Conservation (phyloP, 805 yeast species). For the Wickerhamiella vanderwaltii region DNA sequence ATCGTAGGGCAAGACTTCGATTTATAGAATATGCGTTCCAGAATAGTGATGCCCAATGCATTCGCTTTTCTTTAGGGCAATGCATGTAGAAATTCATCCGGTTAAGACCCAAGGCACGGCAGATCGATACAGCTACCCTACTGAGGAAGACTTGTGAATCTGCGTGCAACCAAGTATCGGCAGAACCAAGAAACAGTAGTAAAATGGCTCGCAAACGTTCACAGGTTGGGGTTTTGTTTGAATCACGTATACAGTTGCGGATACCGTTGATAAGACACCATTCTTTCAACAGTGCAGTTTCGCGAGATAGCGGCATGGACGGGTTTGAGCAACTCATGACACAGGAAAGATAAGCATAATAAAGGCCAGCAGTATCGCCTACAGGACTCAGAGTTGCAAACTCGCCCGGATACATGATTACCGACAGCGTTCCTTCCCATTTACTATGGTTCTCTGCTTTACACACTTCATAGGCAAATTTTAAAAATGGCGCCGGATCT, state of each 20-base stretch:
- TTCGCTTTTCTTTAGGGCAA: background rate
- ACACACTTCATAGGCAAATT: background rate
- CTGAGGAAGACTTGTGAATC: slow-evolving; percentile 3
- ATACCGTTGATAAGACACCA: background rate
- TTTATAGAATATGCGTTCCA: slow-evolving; percentile 5
- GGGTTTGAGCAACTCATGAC: background rate
- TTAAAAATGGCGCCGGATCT: background rate
- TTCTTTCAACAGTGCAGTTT: background rate
- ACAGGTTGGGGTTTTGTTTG: background rate
- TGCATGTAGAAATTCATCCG: background rate
- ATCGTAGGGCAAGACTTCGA: slow-evolving; percentile 3
- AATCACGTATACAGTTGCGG: background rate
- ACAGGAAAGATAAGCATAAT: background rate
- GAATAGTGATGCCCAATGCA: background rate
- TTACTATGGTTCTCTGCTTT: background rate
- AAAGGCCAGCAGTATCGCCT: background rate
- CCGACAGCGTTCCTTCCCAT: background rate
- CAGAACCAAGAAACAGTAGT: background rate
- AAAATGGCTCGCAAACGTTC: slow-evolving; percentile 1
- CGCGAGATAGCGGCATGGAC: background rate
- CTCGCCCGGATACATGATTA: background rate
- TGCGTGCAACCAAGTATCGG: background rate
- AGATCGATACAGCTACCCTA: background rate
- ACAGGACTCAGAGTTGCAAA: background rate
- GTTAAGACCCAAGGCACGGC: slow-evolving; percentile 5